Conservation (phyloP, 768 basidiomycete genomes). For the Mrakia blollopis region DNA sequence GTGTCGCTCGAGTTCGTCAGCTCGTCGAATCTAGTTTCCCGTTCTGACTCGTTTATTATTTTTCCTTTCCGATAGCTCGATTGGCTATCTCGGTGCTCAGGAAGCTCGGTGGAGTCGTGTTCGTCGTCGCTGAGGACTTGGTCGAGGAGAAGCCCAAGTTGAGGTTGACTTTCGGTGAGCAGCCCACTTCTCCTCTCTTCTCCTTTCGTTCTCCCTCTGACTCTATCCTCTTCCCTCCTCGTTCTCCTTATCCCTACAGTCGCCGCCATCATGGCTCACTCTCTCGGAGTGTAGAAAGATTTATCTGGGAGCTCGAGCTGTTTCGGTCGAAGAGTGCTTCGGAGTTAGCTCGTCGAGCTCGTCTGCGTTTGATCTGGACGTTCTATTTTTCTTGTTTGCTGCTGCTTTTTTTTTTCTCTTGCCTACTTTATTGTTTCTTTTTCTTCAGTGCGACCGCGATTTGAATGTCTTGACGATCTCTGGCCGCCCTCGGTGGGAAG, state of each 20-base stretch:
- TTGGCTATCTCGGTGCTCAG: slow-evolving; percentile 32
- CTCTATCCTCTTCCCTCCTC: background rate
- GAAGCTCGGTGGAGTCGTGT: slow-evolving; percentile 32
- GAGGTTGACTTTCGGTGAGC: slow-evolving; percentile 30
- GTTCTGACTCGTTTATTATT: background rate
- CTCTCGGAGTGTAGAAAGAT: background rate
- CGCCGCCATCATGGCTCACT: slow-evolving; percentile 32
- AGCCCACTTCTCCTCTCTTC: background rate
- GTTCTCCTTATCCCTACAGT: background rate
- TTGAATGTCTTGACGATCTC: background rate
- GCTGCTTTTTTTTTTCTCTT: background rate
- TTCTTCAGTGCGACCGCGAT: background rate
- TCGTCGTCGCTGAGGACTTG: slow-evolving; percentile 32
- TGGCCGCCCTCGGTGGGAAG: background rate
- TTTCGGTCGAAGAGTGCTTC: background rate
- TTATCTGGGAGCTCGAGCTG: background rate
- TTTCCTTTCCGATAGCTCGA: slow-evolving; percentile 12
- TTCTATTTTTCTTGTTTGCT: too few species aligned
- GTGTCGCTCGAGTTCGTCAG: too few species aligned
- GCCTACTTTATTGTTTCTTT: background rate
- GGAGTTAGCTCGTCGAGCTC: background rate
- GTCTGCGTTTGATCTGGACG: background rate
- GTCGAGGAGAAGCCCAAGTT: slow-evolving; percentile 34
- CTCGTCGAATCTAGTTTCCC: background rate
- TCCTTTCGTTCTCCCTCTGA: too few species aligned